These are phyloP conservation scores for Panaeolus papilionaceus DNA, from an alignment of 768 basidiomycete species.

Conservation along the genomic window DNA sequence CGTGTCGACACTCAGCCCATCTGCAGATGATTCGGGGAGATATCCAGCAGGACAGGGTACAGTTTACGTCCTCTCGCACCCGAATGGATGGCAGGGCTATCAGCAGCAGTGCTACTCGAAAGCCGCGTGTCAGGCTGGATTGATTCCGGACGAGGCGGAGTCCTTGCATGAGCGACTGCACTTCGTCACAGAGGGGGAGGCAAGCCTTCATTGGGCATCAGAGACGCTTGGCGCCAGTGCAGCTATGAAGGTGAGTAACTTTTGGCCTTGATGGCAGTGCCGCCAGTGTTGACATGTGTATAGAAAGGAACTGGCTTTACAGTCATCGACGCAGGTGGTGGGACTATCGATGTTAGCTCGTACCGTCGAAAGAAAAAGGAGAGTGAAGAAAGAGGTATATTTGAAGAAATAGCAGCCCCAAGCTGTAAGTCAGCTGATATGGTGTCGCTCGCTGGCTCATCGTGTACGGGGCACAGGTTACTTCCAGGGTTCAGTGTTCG, in stretches of 20 bases:
- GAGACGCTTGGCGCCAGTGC: constrained; percentile 43
- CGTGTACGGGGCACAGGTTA: constrained; percentile 36
- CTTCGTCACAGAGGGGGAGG: constrained; percentile 61
- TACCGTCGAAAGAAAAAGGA: constrained; percentile 46
- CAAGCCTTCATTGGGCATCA: constrained; percentile 55
- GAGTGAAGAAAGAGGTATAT: constrained; percentile 50
- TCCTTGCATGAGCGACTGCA: constrained; percentile 41
- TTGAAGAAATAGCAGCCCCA: constrained; percentile 50
- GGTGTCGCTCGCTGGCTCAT: background rate
- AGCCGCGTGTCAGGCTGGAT: constrained; percentile 47
- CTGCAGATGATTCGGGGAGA: constrained; percentile 16
- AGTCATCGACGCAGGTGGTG: constrained; percentile 39
- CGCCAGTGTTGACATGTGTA: constrained; percentile 26
- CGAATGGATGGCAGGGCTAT: constrained; percentile 47
- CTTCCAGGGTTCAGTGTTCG: constrained; percentile 52
- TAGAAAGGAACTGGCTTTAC: constrained; percentile 37
- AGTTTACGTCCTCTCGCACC: constrained; percentile 43
- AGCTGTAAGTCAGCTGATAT: constrained; percentile 39
- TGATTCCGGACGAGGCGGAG: constrained; percentile 39
- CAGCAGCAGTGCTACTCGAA: constrained; percentile 48
- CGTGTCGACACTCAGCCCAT: background rate
- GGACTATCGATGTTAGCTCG: constrained; percentile 58
- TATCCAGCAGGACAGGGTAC: constrained; percentile 42
- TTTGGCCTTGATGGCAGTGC: background rate
- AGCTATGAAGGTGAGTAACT: constrained; percentile 33